Evolutionary conservation across 345 rosid genomes (phyloP).

Genomic region (Hibiscus mutabilis): DNA sequence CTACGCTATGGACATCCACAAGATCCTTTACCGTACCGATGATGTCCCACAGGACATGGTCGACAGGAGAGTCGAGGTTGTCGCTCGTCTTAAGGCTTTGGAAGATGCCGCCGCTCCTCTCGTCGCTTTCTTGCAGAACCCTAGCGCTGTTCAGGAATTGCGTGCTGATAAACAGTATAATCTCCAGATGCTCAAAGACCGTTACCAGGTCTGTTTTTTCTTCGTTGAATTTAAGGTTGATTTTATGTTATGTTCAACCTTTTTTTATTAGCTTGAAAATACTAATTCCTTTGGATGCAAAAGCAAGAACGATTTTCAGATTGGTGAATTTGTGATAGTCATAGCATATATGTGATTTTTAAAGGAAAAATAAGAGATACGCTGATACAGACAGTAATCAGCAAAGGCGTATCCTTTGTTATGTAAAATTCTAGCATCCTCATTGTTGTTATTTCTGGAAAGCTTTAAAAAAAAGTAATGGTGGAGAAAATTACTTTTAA

Average conservation of each 20-base stretch:
- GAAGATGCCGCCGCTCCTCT: slow-evolving; percentile 90
- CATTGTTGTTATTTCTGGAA: not conserved
- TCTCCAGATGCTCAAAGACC: slow-evolving; percentile 91
- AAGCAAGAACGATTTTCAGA: not conserved
- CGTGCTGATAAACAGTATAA: slow-evolving; percentile 73
- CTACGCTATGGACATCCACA: slow-evolving; percentile 98
- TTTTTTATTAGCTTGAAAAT: not conserved
- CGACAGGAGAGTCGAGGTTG: slow-evolving; percentile 86
- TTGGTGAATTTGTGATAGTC: too few species aligned
- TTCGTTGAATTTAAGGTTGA: not conserved
- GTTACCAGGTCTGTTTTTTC: slow-evolving; percentile 56
- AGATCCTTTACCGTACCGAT: slow-evolving; percentile 86
- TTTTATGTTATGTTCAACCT: not conserved
- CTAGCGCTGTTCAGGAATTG: slow-evolving; percentile 73
- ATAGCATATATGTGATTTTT: too few species aligned
- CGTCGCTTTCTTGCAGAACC: slow-evolving; percentile 66
- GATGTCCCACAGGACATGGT: slow-evolving; percentile 91
- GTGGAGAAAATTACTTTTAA: not conserved
- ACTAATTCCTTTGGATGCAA: not conserved
- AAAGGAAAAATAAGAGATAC: too few species aligned
- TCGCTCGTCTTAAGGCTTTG: slow-evolving; percentile 71
- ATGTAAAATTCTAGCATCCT: not conserved
- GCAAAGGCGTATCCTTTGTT: not conserved
- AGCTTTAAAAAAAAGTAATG: not conserved
- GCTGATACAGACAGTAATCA: too few species aligned